Base-by-base conservation (phyloP, 495 filamentous ascomycete genomes). In the Hyaloscypha variabilis region DNA sequence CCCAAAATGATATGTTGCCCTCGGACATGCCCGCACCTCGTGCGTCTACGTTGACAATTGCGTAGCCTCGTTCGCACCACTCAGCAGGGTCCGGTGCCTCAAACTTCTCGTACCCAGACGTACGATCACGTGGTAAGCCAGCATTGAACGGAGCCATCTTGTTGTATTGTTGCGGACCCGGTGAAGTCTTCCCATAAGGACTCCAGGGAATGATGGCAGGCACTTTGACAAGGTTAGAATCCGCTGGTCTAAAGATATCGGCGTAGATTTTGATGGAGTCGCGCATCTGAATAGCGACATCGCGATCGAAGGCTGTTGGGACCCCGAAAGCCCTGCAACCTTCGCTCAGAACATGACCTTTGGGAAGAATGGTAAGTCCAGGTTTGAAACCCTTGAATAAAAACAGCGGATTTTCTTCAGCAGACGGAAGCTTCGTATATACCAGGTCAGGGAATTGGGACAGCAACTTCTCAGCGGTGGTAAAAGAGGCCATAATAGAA, bases 181-280 rank as follows among this genome's bases (percentile, higher is more conserved):
- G 8, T 10, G 11, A 10, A 23, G 11, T 14, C 24, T 58, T 58
- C 8, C 54, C 54, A 28, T 29, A 58, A 10, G 54, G 54, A 5
- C 17, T 21, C 6, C 11, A 58, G 54, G 21, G 10, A 10, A 58
- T 11, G 10, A 58, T 31, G 6, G 26, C 21, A 8, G 54, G 54
- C 8, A 31, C 28, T 30, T 28, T 31, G 10, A 28, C 21, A 28
- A 10, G 10, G 17, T 8, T 10, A 10, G 54, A 25, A 28, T 25
- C 17, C 6, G 28, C 24, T 6, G 54, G 25, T 25, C 54, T 25
- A 14, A 58, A 58, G 6, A 58, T 58, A 58, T 58, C 54, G 54
- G 17, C 14, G 28, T 58, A 58, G 10, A 58, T 6, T 30, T 58
- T 58, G 54, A 58, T 30, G 25, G 23, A 21, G 54, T 58, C 54